Conservation (phyloP, 352 stramenopile species). For the Globisporangium ultimum region DNA sequence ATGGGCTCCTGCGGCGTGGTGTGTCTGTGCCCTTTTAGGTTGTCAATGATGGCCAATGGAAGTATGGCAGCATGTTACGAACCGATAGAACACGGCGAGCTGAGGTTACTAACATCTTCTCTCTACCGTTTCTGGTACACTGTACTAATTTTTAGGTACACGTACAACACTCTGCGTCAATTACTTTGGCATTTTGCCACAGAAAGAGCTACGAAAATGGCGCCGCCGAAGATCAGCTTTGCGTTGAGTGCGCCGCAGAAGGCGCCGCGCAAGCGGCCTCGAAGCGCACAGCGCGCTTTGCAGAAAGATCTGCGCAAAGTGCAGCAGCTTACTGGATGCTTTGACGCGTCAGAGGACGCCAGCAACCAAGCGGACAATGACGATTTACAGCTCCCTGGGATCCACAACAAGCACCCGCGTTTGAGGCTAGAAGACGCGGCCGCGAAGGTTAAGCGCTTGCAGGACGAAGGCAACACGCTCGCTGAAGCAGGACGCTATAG, state of each 20-base stretch:
- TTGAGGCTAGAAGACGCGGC: constrained; percentile 50
- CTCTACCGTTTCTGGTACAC: constrained; percentile 1
- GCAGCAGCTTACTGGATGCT: constrained; percentile 11
- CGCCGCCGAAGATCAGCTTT: constrained; percentile 26
- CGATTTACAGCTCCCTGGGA: background rate
- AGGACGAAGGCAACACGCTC: constrained; percentile 75
- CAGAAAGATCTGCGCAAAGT: background rate
- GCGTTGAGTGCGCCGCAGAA: constrained; percentile 14
- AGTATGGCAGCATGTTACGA: constrained; percentile 6
- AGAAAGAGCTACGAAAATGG: constrained; percentile 1
- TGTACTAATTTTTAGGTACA: background rate
- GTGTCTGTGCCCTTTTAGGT: constrained; percentile 9
- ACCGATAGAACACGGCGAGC: background rate
- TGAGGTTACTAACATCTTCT: background rate
- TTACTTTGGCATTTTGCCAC: too few species aligned
- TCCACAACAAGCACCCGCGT: constrained; percentile 11
- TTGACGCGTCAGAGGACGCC: constrained; percentile 4
- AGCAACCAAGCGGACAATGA: constrained; percentile 1
- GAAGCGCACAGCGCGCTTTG: background rate
- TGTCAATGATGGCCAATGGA: constrained; percentile 12
- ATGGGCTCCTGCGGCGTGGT: background rate
- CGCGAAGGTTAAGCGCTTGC: constrained; percentile 56
- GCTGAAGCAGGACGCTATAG: constrained; percentile 61
- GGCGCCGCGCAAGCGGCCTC: constrained; percentile 22
- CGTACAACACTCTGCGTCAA: too few species aligned